Percentiles rank a stretch among this genome's conserved stretches.
Conservation (phyloP, 73 alveolate genomes). For the Paramecium tetraurelia region DNA sequence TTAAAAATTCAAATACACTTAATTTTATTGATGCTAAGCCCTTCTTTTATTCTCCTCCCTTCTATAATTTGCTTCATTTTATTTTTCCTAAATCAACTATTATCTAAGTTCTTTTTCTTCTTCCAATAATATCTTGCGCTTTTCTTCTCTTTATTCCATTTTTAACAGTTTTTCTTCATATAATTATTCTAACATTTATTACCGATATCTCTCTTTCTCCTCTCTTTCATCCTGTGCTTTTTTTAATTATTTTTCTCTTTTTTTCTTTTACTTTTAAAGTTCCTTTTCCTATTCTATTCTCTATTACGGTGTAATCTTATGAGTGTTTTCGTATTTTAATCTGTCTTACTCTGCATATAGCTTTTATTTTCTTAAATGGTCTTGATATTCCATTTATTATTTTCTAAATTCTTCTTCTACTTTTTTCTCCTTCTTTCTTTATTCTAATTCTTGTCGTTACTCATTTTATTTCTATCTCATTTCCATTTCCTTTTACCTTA, state of each 20-base stretch:
- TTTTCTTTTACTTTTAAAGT: not conserved
- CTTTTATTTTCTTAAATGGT: not conserved
- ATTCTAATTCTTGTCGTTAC: not conserved
- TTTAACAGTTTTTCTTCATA: slow-evolving; percentile 4
- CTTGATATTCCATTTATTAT: not conserved
- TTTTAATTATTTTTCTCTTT: not conserved
- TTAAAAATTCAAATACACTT: not conserved
- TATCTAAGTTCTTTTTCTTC: not conserved
- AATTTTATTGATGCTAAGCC: not conserved
- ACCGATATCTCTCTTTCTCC: not conserved
- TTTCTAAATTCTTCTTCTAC: not conserved
- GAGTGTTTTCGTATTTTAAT: not conserved
- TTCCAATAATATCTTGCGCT: not conserved
- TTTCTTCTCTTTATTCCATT: not conserved
- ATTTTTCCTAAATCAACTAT: not conserved
- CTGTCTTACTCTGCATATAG: not conserved
- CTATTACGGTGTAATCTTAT: not conserved
- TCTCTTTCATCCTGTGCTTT: slow-evolving; percentile 27
- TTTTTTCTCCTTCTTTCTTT: slow-evolving; percentile 45
- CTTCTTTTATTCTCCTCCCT: slow-evolving; percentile 9
- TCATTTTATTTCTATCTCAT: not conserved
- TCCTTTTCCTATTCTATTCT: not conserved
- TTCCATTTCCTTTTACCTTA: slow-evolving; percentile 49
- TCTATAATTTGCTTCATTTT: slow-evolving; percentile 1
- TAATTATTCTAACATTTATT: not conserved